Base-by-base conservation (phyloP, 805 yeast species). In the Scheffersomyces ergatensis region DNA sequence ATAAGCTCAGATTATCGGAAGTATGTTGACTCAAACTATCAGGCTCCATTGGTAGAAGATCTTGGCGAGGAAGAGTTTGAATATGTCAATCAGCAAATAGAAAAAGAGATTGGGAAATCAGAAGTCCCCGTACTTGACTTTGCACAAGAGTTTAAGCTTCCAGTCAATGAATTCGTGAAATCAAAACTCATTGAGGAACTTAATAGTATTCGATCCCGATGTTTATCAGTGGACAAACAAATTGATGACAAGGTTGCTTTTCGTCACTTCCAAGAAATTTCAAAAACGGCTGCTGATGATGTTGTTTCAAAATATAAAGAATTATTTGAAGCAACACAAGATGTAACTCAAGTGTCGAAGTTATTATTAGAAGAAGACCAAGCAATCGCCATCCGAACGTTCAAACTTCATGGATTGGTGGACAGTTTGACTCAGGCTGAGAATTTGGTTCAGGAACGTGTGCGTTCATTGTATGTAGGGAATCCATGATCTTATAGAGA, bases 1-100 rank as follows among this genome's bases (percentile, higher is more conserved):
- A 56, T 75, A 4, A 57, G 57, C 37, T 70, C 78, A 0, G 82
- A 76, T 49, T 66, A 57, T 37, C 43, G 62, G 4, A 68, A 60
- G 46, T 43, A 52, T 17, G 56, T 54, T 12, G 65, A 58, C 40
- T 34, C 53, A 2, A 20, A 42, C 3, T 49, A 35, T 39, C 40
- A 38, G 2, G 58, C 54, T 3, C 36, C 37, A 21, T 38, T 54
- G 5, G 29, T 59, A 5, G 57, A 58, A n/a, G 70, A 61, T 40
- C 35, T 70, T 15, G 69, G 64, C 33, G 66, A 59, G 24, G 64
- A 55, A 6, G 12, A 39, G 2, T 45, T 37, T 29, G 46, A 45
- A 3, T 40, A 36, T 9, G 67, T 58, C 3, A 42, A 48, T 7
- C 16, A 33, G 7, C 57, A 42, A 26, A 53, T 67, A 1, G 49